phyloP scores from a whole-genome alignment of 2,329 filamentous ascomycete species.

The Ophiostoma sp. region DNA sequence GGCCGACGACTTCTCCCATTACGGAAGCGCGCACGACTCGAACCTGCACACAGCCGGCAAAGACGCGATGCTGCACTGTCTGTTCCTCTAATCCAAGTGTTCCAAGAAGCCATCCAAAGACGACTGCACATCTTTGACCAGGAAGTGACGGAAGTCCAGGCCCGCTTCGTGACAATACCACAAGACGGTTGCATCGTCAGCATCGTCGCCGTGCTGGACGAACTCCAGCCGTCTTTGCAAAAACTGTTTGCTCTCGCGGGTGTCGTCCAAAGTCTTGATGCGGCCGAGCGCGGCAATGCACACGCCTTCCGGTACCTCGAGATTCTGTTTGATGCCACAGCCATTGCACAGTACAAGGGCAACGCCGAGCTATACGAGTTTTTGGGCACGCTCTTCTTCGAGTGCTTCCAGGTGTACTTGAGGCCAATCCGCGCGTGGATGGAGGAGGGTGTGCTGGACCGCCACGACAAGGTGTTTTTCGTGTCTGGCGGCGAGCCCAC shows the following conservation, averaged over 20 bases:
- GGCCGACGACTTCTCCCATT: conserved; percentile 49
- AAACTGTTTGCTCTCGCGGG: conserved; percentile 61
- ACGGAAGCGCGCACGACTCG: conserved; percentile 42
- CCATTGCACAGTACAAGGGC: conserved; percentile 68
- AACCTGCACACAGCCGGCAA: conserved; percentile 41
- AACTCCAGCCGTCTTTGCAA: conserved; percentile 54
- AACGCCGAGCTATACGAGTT: conserved; percentile 62
- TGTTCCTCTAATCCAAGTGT: conserved; percentile 67
- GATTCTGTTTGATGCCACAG: conserved; percentile 69
- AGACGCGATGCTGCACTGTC: neutral
- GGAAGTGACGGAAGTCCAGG: conserved; percentile 60
- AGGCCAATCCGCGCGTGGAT: conserved; percentile 82
- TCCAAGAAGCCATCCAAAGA: conserved; percentile 62
- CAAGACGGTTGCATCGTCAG: conserved; percentile 61
- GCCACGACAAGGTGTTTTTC: conserved; percentile 72
- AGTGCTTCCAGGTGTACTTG: conserved; percentile 80
- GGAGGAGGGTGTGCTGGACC: conserved; percentile 69
- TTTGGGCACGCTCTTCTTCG: conserved; percentile 70
- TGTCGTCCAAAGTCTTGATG: conserved; percentile 60
- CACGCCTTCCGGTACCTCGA: conserved; percentile 75
- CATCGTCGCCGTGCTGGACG: conserved; percentile 60
- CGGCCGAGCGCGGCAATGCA: conserved; percentile 42
- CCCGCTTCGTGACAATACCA: conserved; percentile 51
- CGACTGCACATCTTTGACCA: conserved; percentile 60
- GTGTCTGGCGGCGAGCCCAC: conserved; percentile 52